Conservation (phyloP, 495 filamentous ascomycete genomes). For the Penicillium daleae region DNA sequence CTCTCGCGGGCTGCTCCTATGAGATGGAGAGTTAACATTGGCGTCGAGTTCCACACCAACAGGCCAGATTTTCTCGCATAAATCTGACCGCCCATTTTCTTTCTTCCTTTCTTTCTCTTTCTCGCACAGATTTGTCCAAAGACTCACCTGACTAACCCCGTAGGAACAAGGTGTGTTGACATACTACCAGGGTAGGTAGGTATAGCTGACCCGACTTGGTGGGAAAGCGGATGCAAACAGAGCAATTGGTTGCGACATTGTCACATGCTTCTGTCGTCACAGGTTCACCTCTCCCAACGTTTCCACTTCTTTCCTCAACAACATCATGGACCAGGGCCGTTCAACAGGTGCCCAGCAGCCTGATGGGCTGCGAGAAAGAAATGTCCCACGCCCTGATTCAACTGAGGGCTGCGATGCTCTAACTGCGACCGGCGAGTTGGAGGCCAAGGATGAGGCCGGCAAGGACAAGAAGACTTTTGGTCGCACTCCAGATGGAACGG, state of each 20-base stretch:
- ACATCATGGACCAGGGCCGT: slow-evolving; percentile 49
- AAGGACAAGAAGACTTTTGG: slow-evolving; percentile 81
- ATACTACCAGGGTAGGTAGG: slow-evolving; percentile 1
- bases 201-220: slow-evolving; percentile 9
- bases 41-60: slow-evolving; percentile 25
- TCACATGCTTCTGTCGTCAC: slow-evolving; percentile 43
- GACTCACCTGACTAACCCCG: background rate
- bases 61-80: slow-evolving; percentile 16
- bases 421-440: slow-evolving; percentile 40
- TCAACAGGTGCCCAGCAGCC: slow-evolving; percentile 49
- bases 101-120: background rate
- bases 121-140: background rate
- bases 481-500: slow-evolving; percentile 84
- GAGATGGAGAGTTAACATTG: slow-evolving; percentile 5
- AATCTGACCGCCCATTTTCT: slow-evolving; percentile 11
- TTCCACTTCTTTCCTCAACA: slow-evolving; percentile 23
- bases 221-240: slow-evolving; percentile 25
- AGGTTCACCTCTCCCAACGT: slow-evolving; percentile 18
- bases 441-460: slow-evolving; percentile 45
- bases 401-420: slow-evolving; percentile 41
- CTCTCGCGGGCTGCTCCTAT: slow-evolving; percentile 14
- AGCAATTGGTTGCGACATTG: slow-evolving; percentile 25
- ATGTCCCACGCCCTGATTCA: slow-evolving; percentile 39
- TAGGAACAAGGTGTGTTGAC: background rate
- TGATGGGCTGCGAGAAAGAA: slow-evolving; percentile 53